Base-by-base conservation (phyloP, 345 rosid species). In the Trapa bicornis region DNA sequence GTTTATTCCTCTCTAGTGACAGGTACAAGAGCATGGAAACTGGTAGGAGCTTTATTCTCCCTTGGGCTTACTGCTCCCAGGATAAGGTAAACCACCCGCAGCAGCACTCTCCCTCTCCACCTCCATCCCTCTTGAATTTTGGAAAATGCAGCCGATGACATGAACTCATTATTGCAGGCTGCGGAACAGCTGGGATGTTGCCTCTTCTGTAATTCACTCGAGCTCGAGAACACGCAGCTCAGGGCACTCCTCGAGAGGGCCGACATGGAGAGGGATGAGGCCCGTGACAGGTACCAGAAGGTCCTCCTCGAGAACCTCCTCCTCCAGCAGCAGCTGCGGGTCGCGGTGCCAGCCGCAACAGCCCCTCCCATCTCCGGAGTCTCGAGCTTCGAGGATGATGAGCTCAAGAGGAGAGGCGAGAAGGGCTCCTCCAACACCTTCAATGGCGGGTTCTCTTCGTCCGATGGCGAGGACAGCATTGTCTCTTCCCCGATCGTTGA, bases 391-490 rank as follows among this genome's bases (percentile, higher is more conserved):
- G 75, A 72, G 47, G 71, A 67, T 22, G 29, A 22, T 35, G 75
- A 72, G 52, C 67, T 70, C 3, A 47, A 22, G 29, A 22, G 75
- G 53, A 72, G 70, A 37, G 66, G 35, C 36, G 61, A 57, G 61
- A 57, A 60, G 29, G 75, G 67, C 62, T 82, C 92, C 67, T 74
- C 79, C 83, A 90, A 90, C 72, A 41, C 43, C 43, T 41, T 41
- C 43, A 64, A 64, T 14, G 52, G 5, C 5, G 36, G 37, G 37
- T 42, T 65, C 78, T 89, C 97, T 0, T 85, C 89, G 11, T 91
- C 97, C 1, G 99, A 94, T 65, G 85, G 96, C 53, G 97, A 87
- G 61, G 96, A 94, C 72, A 91, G 95, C 87, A 82, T 86, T 43
- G 89, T 93, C 71, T 92, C 98, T 2, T 87, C 96, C 12, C 88